Conservation (phyloP, 495 filamentous ascomycete species). For the Clavariopsis aquatica region DNA sequence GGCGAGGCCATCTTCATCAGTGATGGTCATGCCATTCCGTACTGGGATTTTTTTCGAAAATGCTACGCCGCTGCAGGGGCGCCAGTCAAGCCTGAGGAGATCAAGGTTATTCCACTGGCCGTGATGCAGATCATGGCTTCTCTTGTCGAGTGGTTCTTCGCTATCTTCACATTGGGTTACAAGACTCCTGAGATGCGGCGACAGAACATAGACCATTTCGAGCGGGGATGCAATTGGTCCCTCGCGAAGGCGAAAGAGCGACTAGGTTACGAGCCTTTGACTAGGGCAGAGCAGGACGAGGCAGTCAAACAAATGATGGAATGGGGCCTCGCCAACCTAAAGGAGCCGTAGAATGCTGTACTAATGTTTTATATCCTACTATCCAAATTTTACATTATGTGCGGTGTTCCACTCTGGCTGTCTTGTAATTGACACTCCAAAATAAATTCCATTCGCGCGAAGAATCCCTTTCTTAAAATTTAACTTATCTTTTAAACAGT, state of each 20-base stretch:
- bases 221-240: constrained; percentile 32
- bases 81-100: constrained; percentile 30
- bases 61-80: constrained; percentile 35
- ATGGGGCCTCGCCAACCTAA: constrained; percentile 24
- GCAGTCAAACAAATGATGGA: constrained; percentile 30
- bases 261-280: constrained; percentile 41
- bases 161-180: constrained; percentile 36
- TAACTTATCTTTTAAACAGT: too few relatives aligned
- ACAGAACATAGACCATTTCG: constrained; percentile 34
- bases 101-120: constrained; percentile 35
- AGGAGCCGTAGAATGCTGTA: constrained; percentile 1
- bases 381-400: too few relatives aligned
- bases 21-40: constrained; percentile 35
- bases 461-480: too few relatives aligned
- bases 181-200: constrained; percentile 34
- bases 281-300: constrained; percentile 37
- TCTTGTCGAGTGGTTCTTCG: constrained; percentile 36
- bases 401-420: too few relatives aligned
- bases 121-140: constrained; percentile 32
- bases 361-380: too few relatives aligned
- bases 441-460: too few relatives aligned
- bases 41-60: constrained; percentile 40
- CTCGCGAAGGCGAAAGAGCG: constrained; percentile 41
- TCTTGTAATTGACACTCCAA: too few relatives aligned
- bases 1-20: constrained; percentile 42